Base-by-base conservation (phyloP, 768 basidiomycete species). In the Hericium erinaceus region DNA sequence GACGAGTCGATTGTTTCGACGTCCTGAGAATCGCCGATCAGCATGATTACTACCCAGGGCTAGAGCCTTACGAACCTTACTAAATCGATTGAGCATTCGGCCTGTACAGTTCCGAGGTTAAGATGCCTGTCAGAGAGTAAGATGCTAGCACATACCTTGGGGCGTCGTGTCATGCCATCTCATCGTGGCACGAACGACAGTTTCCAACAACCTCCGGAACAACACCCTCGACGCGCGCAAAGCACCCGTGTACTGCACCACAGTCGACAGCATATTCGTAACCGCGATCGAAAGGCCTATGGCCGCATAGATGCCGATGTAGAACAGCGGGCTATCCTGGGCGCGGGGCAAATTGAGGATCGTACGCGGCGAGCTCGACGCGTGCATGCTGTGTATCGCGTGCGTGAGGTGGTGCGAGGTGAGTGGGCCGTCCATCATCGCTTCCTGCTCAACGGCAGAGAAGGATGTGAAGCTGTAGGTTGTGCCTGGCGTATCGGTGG, bases 81-180 rank as follows among this genome's bases (percentile, higher is more conserved):
- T 86, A 65, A 94, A 93, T 5, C 92, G 81, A 69, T 93, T 94
- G 63, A 94, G 75, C 79, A 94, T 85, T 2, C 89, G 85, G 40
- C 90, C 89, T 82, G 66, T 55, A 26, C 57, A 38, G 55, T 33
- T 2, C 7, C 28, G 28, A 33, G 28, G 7, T 33, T 33, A n/a
- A 6, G 7, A 33, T 6, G 2, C 55, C 24, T n/a, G n/a, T 8
- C 24, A 20, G 49, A 51, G 16, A 22, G 52, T 26, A 40, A 33
- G 28, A 33, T 5, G 28, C 28, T 13, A 10, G 55, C 16, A n/a
- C 39, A 51, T 64, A 76, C 89, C 89, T 70, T 87, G 82, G 1
- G 91, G 91, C 0, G 91, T 92, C 0, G 85, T 83, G 66, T 92
- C 89, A 65, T 85, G 85, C 77, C 87, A 90, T 55, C 90, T 78